Conservation (phyloP, 805 yeast species). For the Candida ipomoeae region DNA sequence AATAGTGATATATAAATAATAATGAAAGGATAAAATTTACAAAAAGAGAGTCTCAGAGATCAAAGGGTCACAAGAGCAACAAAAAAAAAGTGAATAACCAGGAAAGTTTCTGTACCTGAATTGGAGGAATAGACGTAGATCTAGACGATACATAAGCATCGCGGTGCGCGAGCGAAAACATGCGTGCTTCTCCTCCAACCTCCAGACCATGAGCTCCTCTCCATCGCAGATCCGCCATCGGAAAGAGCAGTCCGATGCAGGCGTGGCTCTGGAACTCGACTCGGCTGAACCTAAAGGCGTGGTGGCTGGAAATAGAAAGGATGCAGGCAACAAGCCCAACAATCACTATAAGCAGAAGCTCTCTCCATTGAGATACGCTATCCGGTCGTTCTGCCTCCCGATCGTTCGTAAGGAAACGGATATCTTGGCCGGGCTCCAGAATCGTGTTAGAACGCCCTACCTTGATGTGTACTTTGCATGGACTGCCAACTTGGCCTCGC, state of each 20-base stretch:
- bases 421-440: conserved; percentile 55
- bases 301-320: conserved; percentile 25
- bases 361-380: conserved; percentile 48
- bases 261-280: background rate
- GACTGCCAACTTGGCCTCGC: conserved; percentile 87
- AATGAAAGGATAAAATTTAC: too few species aligned
- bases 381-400: conserved; percentile 54
- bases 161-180: background rate
- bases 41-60: too few species aligned
- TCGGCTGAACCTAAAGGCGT: background rate
- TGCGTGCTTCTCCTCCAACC: background rate
- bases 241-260: background rate
- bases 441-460: conserved; percentile 39
- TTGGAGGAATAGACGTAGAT: too few species aligned
- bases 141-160: background rate
- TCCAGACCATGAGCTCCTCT: background rate
- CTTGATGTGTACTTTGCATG: conserved; percentile 78
- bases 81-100: too few species aligned
- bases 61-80: too few species aligned
- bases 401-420: conserved; percentile 62
- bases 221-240: background rate
- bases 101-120: too few species aligned
- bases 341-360: conserved; percentile 60
- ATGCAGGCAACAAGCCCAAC: conserved; percentile 71
- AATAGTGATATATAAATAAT: too few species aligned